Percentiles rank a stretch among this genome's conserved stretches.
These are phyloP conservation scores for Ustilago bromivora DNA, from an alignment of 1,284 basidiomycete genomes.

Conservation along the genomic window DNA sequence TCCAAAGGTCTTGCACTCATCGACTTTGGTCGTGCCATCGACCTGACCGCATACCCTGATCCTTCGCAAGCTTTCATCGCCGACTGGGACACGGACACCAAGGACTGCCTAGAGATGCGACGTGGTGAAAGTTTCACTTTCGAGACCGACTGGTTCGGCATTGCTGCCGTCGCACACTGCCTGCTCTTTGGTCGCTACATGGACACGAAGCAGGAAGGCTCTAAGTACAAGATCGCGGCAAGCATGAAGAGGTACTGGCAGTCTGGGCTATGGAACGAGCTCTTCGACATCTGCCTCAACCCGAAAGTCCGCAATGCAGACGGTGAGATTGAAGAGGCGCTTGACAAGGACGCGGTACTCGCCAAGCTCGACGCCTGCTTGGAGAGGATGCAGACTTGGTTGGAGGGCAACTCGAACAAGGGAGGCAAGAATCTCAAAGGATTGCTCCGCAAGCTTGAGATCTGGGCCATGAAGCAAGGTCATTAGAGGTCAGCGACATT, in stretches of 20 bases:
- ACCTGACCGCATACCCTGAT: conserved; percentile 79
- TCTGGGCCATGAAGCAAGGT: conserved; percentile 62
- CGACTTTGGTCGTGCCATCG: conserved; percentile 95
- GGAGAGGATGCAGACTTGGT: conserved; percentile 86
- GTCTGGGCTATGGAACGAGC: conserved; percentile 81
- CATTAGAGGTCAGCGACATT: conserved; percentile 12
- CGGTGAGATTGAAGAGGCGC: conserved; percentile 52
- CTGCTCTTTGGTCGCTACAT: conserved; percentile 95
- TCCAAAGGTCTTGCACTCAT: conserved; percentile 90
- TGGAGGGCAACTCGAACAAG: conserved; percentile 77
- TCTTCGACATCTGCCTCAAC: conserved; percentile 91
- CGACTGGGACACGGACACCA: conserved; percentile 81
- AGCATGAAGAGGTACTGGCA: conserved; percentile 97
- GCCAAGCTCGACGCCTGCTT: conserved; percentile 75
- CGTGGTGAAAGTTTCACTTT: conserved; percentile 87
- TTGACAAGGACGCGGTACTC: conserved; percentile 77
- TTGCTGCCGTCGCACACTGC: conserved; percentile 92
- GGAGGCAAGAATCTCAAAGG: conserved; percentile 75
- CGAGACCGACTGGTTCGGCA: conserved; percentile 94
- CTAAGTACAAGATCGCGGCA: conserved; percentile 71
- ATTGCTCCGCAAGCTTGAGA: conserved; percentile 64
- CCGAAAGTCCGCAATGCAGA: conserved; percentile 64
- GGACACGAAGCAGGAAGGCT: conserved; percentile 44
- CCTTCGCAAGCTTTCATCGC: conserved; percentile 81
- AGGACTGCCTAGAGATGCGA: conserved; percentile 91